These are phyloP conservation scores for Tetramitus jugosus DNA, from an alignment of 208 protist species.

Conservation along the genomic window DNA sequence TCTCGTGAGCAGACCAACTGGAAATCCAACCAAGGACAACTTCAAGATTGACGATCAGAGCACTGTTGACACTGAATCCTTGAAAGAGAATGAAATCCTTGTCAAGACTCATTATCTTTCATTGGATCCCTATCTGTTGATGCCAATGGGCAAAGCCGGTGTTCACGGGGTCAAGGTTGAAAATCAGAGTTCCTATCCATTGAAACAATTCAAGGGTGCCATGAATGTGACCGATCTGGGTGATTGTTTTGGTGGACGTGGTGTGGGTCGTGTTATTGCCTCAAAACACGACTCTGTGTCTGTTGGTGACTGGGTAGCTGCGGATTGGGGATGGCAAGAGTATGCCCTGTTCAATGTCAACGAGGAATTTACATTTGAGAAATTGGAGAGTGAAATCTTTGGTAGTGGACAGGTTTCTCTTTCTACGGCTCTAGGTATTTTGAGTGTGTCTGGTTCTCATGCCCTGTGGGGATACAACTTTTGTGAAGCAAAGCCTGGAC, in stretches of 20 bases:
- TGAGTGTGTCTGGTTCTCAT: constrained; percentile 18
- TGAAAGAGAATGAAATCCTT: background rate
- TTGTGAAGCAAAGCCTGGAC: constrained; percentile 32
- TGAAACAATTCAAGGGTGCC: background rate
- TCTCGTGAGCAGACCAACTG: background rate
- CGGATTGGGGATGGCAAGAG: background rate
- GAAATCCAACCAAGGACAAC: background rate
- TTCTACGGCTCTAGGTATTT: background rate
- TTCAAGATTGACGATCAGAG: too few species aligned
- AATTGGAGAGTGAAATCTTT: background rate
- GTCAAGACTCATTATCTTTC: background rate
- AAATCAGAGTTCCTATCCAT: background rate
- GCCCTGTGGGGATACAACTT: constrained; percentile 34
- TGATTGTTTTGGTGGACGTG: background rate
- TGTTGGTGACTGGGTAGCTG: background rate
- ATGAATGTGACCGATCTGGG: background rate
- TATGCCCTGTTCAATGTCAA: background rate
- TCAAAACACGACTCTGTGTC: background rate
- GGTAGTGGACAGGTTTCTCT: background rate
- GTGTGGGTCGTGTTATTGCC: background rate
- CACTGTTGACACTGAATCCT: background rate
- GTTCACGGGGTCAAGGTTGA: background rate
- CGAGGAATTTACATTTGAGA: background rate
- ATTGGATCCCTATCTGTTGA: background rate
- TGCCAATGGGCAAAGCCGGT: background rate